phyloP scores from a whole-genome alignment of 108 stramenopile species.

The Nitzschia sp. region DNA sequence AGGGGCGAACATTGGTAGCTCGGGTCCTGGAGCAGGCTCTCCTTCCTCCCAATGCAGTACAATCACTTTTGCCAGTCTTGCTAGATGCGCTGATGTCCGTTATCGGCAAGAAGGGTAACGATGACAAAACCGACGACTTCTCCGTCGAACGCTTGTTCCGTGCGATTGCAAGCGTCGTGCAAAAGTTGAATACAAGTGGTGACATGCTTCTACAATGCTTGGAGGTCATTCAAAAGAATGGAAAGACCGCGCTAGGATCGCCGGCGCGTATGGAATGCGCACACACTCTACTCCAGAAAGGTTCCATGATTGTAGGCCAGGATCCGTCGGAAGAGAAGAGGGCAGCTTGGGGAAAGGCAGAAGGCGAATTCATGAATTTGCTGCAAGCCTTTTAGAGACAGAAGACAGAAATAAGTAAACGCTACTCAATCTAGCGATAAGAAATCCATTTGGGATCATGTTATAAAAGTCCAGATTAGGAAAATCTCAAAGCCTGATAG shows the following conservation, averaged over 20 bases:
- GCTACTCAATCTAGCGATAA: too few relatives aligned
- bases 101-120: constrained; percentile 6
- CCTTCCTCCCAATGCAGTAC: constrained; percentile 72
- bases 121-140: constrained; percentile 42
- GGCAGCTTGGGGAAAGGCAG: constrained; percentile 41
- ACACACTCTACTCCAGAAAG: constrained; percentile 69
- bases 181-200: constrained; percentile 41
- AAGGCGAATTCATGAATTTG: constrained; percentile 38
- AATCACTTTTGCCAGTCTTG: constrained; percentile 57
- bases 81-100: constrained; percentile 37
- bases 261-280: constrained; percentile 65
- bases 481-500: too few relatives aligned
- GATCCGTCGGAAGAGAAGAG: constrained; percentile 28
- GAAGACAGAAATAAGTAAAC: too few relatives aligned
- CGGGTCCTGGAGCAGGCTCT: constrained; percentile 77
- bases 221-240: constrained; percentile 35
- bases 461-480: too few relatives aligned
- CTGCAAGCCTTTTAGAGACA: constrained; percentile 29
- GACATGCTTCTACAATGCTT: constrained; percentile 49
- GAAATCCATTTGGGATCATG: too few relatives aligned
- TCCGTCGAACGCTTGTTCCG: constrained; percentile 45
- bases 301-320: constrained; percentile 35
- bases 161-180: constrained; percentile 57
- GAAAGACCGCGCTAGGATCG: constrained; percentile 32
- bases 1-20: constrained; percentile 69